phyloP scores from a whole-genome alignment of 306 rosid species.

The Inga oerstediana region DNA sequence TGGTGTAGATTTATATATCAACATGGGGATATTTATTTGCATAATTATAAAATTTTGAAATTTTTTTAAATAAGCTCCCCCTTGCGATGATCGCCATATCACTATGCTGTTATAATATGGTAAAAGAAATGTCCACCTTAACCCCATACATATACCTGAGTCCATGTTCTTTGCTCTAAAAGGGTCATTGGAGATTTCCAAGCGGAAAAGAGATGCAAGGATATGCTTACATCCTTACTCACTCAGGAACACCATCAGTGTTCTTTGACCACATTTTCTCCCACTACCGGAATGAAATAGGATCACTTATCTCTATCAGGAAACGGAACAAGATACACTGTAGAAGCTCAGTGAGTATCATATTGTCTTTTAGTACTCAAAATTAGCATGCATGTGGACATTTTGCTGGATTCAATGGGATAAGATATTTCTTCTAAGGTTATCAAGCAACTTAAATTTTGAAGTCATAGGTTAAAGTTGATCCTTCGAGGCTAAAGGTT shows the following conservation, averaged over 20 bases:
- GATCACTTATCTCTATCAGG: slow-evolving; percentile 60
- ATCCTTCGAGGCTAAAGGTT: slow-evolving; percentile 13
- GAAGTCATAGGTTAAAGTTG: neutral
- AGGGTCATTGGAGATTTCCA: slow-evolving; percentile 99
- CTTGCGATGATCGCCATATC: neutral
- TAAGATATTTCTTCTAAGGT: neutral
- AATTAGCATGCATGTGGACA: neutral
- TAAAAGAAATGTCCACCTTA: neutral
- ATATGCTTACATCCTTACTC: slow-evolving; percentile 87
- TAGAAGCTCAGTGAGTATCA: slow-evolving; percentile 69
- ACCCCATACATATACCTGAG: neutral
- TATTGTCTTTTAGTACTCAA: neutral
- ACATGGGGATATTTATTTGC: neutral
- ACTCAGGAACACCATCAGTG: slow-evolving; percentile 88
- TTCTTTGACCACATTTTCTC: slow-evolving; percentile 81
- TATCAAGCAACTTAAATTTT: neutral
- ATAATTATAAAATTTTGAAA: neutral
- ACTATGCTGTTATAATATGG: neutral
- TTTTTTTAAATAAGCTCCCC: neutral
- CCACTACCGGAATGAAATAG: slow-evolving; percentile 59
- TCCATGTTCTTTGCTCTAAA: slow-evolving; percentile 28
- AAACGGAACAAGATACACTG: slow-evolving; percentile 67
- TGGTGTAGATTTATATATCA: neutral
- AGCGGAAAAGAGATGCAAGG: slow-evolving; percentile 84
- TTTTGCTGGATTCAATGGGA: neutral